phyloP scores from a whole-genome alignment of 805 yeast genomes.

The Teunomyces tritomae region DNA sequence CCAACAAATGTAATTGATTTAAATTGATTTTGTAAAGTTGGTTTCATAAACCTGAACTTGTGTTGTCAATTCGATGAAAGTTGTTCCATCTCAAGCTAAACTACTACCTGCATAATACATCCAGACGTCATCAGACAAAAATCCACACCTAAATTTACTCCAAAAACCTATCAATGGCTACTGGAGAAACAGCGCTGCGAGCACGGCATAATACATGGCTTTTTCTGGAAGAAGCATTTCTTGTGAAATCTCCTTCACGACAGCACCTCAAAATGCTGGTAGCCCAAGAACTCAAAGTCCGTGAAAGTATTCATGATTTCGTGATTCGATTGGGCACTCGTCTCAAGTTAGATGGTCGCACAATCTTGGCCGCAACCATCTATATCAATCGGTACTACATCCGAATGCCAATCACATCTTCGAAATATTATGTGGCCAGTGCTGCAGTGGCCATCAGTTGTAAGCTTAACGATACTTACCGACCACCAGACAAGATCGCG shows the following conservation, averaged over 20 bases:
- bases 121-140: neutral
- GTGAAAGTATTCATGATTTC: constrained; percentile 40
- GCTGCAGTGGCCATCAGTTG: constrained; percentile 44
- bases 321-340: constrained; percentile 33
- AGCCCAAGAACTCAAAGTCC: constrained; percentile 35
- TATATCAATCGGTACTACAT: constrained; percentile 39
- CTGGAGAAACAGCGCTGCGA: neutral
- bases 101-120: no score
- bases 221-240: constrained; percentile 33
- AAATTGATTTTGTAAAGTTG: no score
- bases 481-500: constrained; percentile 45
- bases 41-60: no score
- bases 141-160: neutral
- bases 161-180: neutral
- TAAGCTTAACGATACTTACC: constrained; percentile 40
- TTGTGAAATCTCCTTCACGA: constrained; percentile 32
- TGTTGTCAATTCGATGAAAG: no score
- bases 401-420: constrained; percentile 41
- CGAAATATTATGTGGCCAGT: constrained; percentile 43
- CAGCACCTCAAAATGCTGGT: constrained; percentile 27
- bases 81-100: no score
- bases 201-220: constrained; percentile 31
- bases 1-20: no score
- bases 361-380: constrained; percentile 43
- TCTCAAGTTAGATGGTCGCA: constrained; percentile 38